Evolutionary conservation across 2,329 filamentous ascomycete genomes (phyloP).

Genomic region (Verticillium isaacii): DNA sequence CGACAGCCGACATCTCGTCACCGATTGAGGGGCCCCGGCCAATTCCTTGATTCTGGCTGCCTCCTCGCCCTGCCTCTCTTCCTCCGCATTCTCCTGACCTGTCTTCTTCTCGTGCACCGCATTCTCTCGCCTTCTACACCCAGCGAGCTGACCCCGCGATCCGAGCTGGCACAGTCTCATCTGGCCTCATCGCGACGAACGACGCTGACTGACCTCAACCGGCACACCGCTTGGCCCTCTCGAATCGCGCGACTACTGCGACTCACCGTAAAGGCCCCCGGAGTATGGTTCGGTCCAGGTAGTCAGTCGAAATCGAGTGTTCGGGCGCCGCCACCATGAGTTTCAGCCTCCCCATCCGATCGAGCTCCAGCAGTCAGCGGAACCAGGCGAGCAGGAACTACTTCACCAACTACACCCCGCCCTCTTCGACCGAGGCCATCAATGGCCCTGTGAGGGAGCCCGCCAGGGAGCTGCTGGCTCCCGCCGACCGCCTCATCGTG

Average conservation of each 20-base stretch:
- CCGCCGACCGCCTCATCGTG: conserved; percentile 65
- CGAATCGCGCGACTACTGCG: not conserved
- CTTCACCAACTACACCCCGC: conserved; percentile 50
- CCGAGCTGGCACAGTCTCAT: not conserved
- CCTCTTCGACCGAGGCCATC: conserved; percentile 57
- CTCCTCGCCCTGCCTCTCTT: not conserved
- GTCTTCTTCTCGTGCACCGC: not conserved
- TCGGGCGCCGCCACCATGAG: conserved; percentile 32
- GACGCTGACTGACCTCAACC: not conserved
- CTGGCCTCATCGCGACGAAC: not conserved
- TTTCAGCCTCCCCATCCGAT: conserved; percentile 46
- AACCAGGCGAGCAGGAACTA: conserved; percentile 53
- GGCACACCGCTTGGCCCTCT: not conserved
- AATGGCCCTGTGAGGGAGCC: conserved; percentile 56
- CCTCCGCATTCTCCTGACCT: not conserved
- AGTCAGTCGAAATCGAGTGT: not conserved
- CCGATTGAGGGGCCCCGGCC: not conserved
- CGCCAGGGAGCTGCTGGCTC: conserved; percentile 43
- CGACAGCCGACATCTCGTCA: not conserved
- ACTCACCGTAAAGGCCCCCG: not conserved
- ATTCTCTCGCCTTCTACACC: not conserved
- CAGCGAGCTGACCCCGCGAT: not conserved
- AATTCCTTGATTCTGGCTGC: not conserved
- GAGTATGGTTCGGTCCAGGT: not conserved
- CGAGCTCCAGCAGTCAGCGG: conserved; percentile 39